phyloP scores from a whole-genome alignment of 495 filamentous ascomycete species.

The Penicillium mononematosum region DNA sequence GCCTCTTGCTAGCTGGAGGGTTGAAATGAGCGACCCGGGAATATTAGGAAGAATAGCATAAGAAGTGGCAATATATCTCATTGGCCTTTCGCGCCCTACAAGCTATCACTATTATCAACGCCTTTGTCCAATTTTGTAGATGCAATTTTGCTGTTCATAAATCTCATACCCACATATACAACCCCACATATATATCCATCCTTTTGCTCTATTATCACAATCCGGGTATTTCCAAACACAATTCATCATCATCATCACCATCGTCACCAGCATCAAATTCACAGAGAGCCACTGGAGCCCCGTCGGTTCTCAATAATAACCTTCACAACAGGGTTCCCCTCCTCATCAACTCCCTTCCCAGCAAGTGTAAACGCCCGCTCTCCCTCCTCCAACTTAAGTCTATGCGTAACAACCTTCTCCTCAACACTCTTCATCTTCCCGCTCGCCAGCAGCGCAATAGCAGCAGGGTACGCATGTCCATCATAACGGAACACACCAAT shows the following conservation, averaged over 20 bases:
- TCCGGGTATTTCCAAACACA: slow-evolving; percentile 25
- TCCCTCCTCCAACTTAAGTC: slow-evolving; percentile 62
- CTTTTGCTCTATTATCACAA: slow-evolving; percentile 17
- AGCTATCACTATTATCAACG: not conserved
- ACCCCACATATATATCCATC: not conserved
- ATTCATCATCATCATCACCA: slow-evolving; percentile 19
- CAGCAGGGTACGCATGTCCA: slow-evolving; percentile 74
- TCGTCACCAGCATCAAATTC: slow-evolving; percentile 14
- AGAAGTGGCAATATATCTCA: not conserved
- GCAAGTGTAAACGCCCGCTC: slow-evolving; percentile 77
- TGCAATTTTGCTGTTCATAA: not conserved
- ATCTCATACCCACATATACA: not conserved
- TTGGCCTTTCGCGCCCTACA: not conserved
- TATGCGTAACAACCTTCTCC: slow-evolving; percentile 73
- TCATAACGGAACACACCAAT: slow-evolving; percentile 91
- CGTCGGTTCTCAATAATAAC: slow-evolving; percentile 64
- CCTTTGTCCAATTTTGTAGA: not conserved
- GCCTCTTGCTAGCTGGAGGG: slow-evolving; percentile 57
- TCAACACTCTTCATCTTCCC: slow-evolving; percentile 53
- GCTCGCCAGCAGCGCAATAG: slow-evolving; percentile 68
- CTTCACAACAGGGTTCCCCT: slow-evolving; percentile 78
- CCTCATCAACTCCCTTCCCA: slow-evolving; percentile 72
- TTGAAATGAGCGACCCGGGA: slow-evolving; percentile 37
- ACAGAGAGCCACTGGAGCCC: slow-evolving; percentile 10
- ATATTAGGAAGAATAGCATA: not conserved